These are phyloP conservation scores for Aureobasidium mangrovei DNA, from an alignment of 2,329 filamentous ascomycete genomes.

Conservation along the genomic window DNA sequence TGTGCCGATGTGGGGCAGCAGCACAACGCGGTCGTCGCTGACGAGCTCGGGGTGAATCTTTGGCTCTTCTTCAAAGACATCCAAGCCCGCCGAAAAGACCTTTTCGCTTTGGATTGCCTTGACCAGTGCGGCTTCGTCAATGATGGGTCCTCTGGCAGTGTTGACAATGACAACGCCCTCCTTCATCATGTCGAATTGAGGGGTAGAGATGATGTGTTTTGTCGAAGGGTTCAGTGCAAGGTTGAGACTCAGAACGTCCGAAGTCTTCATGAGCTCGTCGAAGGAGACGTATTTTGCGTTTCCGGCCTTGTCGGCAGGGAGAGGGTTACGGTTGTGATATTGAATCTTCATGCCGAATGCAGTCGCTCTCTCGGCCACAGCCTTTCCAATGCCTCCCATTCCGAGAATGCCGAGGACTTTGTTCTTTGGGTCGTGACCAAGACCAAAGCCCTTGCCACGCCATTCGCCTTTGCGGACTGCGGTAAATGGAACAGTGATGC, in stretches of 20 bases:
- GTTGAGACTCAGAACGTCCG: slow-evolving; percentile 48
- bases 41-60: slow-evolving; percentile 44
- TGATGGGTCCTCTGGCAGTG: slow-evolving; percentile 48
- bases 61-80: slow-evolving; percentile 51
- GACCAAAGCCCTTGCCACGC: slow-evolving; percentile 36
- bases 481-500: slow-evolving; percentile 38
- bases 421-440: slow-evolving; percentile 46
- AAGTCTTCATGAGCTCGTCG: slow-evolving; percentile 44
- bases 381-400: slow-evolving; percentile 51
- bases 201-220: slow-evolving; percentile 43
- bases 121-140: slow-evolving; percentile 49
- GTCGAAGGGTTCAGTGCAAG: slow-evolving; percentile 44
- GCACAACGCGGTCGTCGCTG: slow-evolving; percentile 42
- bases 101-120: slow-evolving; percentile 46
- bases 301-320: slow-evolving; percentile 33
- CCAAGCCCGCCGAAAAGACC: slow-evolving; percentile 46
- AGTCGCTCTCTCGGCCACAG: slow-evolving; percentile 40
- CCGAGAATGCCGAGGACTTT: slow-evolving; percentile 49
- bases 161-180: slow-evolving; percentile 50
- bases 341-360: slow-evolving; percentile 50
- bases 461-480: slow-evolving; percentile 39
- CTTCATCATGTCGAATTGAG: slow-evolving; percentile 47
- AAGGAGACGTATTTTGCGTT: slow-evolving; percentile 48
- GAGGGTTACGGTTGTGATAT: slow-evolving; percentile 47
- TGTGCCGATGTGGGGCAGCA: slow-evolving; percentile 54